Conservation (phyloP, 78 protist genomes). For the Parvularia atlantis region DNA sequence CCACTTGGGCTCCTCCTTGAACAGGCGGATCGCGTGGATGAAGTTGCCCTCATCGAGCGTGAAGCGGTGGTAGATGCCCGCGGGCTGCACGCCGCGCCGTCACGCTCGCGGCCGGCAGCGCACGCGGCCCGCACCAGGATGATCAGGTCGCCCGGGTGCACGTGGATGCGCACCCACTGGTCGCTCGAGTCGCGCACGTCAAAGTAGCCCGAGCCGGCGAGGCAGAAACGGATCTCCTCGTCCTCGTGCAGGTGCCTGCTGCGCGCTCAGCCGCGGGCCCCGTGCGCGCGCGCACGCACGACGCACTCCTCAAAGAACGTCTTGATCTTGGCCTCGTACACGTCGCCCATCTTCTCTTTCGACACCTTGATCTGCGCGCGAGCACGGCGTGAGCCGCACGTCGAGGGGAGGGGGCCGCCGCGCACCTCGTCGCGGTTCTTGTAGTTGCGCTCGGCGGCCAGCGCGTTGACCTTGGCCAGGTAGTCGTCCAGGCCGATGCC, state of each 20-base stretch:
- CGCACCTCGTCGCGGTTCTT: constrained; percentile 51
- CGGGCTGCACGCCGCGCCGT: constrained; percentile 34
- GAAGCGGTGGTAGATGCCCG: constrained; percentile 82
- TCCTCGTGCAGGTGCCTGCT: constrained; percentile 74
- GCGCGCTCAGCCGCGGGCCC: background rate
- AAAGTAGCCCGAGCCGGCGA: constrained; percentile 74
- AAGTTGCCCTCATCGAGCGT: constrained; percentile 39
- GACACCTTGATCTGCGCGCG: background rate
- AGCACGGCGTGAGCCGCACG: background rate
- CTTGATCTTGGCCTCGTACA: background rate
- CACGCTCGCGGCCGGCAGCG: too few species aligned
- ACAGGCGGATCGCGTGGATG: constrained; percentile 42
- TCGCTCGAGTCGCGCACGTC: constrained; percentile 69
- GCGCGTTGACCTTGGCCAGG: constrained; percentile 19
- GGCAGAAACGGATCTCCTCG: constrained; percentile 80
- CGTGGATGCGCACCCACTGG: constrained; percentile 69
- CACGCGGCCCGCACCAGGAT: constrained; percentile 45
- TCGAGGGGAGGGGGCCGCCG: background rate
- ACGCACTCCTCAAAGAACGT: constrained; percentile 59
- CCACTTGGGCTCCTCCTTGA: constrained; percentile 51
- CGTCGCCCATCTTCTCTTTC: background rate
- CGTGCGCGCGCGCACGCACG: background rate
- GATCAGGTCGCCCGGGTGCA: constrained; percentile 52
- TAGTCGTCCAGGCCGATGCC: background rate
- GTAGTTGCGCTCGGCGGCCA: constrained; percentile 48